Conservation (phyloP, 2,329 filamentous ascomycete species). For the Nannizziopsis barbatae region DNA sequence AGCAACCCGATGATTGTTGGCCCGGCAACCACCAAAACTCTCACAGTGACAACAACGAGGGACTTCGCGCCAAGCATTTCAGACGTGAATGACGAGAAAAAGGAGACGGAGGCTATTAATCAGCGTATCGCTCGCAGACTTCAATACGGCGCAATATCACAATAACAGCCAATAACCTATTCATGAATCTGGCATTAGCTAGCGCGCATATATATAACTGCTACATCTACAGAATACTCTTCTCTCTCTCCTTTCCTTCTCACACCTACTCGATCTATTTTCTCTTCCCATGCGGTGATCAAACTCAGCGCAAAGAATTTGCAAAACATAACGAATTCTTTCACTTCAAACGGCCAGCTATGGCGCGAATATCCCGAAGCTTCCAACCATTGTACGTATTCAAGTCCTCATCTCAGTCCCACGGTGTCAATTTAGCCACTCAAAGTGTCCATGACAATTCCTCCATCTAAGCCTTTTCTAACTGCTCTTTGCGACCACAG, state of each 20-base stretch:
- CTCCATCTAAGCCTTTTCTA: neutral
- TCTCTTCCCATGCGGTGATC: constrained; percentile 7
- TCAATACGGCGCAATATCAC: no score
- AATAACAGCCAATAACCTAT: no score
- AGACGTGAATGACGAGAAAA: neutral
- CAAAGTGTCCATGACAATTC: no score
- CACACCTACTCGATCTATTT: constrained; percentile 5
- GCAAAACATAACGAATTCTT: neutral
- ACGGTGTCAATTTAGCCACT: no score
- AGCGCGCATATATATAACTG: constrained; percentile 5
- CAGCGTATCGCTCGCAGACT: no score
- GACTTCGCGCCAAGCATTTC: neutral
- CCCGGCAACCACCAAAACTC: constrained; percentile 1
- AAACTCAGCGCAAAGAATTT: neutral
- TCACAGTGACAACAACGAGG: constrained; percentile 1
- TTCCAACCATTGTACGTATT: constrained; percentile 6
- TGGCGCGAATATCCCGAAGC: constrained; percentile 4
- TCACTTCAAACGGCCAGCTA: neutral
- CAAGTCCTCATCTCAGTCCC: neutral
- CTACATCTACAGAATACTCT: neutral
- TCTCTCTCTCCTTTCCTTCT: neutral
- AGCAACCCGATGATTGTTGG: neutral
- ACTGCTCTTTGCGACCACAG: neutral
- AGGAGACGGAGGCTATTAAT: neutral
- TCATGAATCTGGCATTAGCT: no score